Conservation (phyloP, 2,329 filamentous ascomycete species). For the Talaromyces sp. region DNA sequence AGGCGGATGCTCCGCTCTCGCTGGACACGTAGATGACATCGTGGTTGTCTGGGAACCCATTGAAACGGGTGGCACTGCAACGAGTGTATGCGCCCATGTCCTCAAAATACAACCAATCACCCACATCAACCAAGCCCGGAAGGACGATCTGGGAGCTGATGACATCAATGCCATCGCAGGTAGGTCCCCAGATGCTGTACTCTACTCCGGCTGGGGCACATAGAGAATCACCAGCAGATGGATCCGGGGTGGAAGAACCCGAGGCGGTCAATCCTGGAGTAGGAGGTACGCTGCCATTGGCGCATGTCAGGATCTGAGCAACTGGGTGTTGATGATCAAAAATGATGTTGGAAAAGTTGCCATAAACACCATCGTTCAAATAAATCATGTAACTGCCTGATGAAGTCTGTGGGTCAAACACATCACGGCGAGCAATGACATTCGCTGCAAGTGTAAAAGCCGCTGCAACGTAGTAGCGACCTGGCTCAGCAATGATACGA, state of each 20-base stretch:
- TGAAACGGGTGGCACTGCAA: constrained; percentile 96
- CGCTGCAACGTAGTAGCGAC: constrained; percentile 89
- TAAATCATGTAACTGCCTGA: constrained; percentile 84
- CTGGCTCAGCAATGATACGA: constrained; percentile 90
- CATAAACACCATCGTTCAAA: constrained; percentile 95
- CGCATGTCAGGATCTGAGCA: constrained; percentile 72
- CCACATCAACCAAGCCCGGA: constrained; percentile 74
- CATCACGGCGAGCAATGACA: constrained; percentile 89
- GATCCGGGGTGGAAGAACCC: constrained; percentile 8
- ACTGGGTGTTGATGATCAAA: constrained; percentile 95
- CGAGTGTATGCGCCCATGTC: constrained; percentile 99
- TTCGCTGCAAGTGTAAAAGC: constrained; percentile 95
- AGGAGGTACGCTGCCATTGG: constrained; percentile 35
- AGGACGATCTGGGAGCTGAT: constrained; percentile 81
- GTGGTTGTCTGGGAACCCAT: constrained; percentile 90
- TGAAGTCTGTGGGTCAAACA: constrained; percentile 62
- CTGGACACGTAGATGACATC: constrained; percentile 93
- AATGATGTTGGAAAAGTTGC: constrained; percentile 99
- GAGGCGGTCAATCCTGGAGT: constrained; percentile 15
- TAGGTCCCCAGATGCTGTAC: constrained; percentile 97
- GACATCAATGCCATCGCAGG: constrained; percentile 95
- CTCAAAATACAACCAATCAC: constrained; percentile 98
- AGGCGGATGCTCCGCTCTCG: constrained; percentile 77
- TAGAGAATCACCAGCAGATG: constrained; percentile 21
- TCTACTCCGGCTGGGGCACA: constrained; percentile 54